Conservation (phyloP, 306 rosid genomes). For the Canavalia ensiformis region DNA sequence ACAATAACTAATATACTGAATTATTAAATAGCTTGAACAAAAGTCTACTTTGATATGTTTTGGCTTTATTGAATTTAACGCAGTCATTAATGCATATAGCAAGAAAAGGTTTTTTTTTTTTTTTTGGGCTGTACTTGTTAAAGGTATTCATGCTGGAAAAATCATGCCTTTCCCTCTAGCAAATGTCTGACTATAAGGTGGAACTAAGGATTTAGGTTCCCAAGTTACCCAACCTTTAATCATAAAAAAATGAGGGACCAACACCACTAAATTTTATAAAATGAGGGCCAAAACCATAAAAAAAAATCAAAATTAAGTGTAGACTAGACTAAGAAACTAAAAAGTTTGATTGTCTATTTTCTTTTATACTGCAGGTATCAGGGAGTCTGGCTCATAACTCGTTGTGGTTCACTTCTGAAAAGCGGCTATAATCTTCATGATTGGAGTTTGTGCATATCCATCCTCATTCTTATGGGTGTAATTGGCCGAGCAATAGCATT, state of each 20-base stretch:
- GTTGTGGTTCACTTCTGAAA: conserved; percentile 71
- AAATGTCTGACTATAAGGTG: not conserved
- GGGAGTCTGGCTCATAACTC: conserved; percentile 94
- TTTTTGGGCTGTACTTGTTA: not conserved
- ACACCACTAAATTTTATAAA: too few relatives aligned
- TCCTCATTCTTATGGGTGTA: conserved; percentile 72
- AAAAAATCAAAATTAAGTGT: too few relatives aligned
- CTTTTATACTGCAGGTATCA: conserved; percentile 69
- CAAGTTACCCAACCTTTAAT: not conserved
- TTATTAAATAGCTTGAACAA: conserved; percentile 4
- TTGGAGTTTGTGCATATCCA: conserved; percentile 72
- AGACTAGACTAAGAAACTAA: too few relatives aligned
- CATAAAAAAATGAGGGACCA: not conserved
- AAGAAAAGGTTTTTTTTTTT: not conserved
- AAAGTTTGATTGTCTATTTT: not conserved
- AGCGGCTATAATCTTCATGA: conserved; percentile 78
- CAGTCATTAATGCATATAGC: not conserved
- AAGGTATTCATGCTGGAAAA: not conserved
- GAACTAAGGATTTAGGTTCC: not conserved
- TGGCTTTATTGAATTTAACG: not conserved
- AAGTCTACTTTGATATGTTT: conserved; percentile 7
- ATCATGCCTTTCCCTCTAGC: not conserved
- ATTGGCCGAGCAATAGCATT: conserved; percentile 68
- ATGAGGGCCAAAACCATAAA: too few relatives aligned
- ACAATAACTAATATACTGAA: not conserved